phyloP scores from a whole-genome alignment of 140 eudicot species.

The Ambrosia hybrid region DNA sequence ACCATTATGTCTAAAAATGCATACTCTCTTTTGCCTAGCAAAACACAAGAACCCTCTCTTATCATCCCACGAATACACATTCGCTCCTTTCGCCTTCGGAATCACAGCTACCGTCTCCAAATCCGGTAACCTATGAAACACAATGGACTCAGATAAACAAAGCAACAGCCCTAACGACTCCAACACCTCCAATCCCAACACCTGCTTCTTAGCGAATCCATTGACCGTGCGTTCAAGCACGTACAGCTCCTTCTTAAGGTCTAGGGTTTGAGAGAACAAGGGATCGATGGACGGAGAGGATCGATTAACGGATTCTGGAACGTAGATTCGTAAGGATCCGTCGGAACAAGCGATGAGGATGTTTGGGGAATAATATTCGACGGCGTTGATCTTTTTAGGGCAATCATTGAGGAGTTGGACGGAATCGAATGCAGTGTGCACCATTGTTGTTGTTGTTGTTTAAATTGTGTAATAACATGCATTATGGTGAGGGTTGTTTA shows the following conservation, averaged over 20 bases:
- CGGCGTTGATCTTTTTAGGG: slow-evolving; percentile 75
- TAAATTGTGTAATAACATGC: slow-evolving; percentile 4
- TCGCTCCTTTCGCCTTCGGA: slow-evolving; percentile 91
- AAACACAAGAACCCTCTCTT: slow-evolving; percentile 76
- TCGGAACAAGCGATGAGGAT: slow-evolving; percentile 77
- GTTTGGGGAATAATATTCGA: slow-evolving; percentile 59
- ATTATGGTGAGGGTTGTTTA: neutral
- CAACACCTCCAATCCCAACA: slow-evolving; percentile 70
- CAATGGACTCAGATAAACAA: slow-evolving; percentile 79
- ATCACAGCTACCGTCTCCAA: slow-evolving; percentile 78
- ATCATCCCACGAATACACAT: slow-evolving; percentile 85
- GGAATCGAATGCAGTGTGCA: slow-evolving; percentile 88
- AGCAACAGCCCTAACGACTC: slow-evolving; percentile 70
- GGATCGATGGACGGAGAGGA: slow-evolving; percentile 38
- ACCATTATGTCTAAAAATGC: slow-evolving; percentile 85
- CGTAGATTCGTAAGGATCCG: slow-evolving; percentile 79
- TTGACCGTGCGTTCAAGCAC: slow-evolving; percentile 60
- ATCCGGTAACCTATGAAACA: slow-evolving; percentile 68
- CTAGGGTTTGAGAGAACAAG: slow-evolving; percentile 41
- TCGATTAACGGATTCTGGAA: slow-evolving; percentile 53
- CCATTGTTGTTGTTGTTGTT: slow-evolving; percentile 47
- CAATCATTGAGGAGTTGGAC: slow-evolving; percentile 47
- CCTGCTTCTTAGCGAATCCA: slow-evolving; percentile 72
- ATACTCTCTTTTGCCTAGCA: slow-evolving; percentile 83
- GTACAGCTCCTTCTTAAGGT: slow-evolving; percentile 58